phyloP scores from a whole-genome alignment of 805 yeast species.

The Tetrapisispora nanseiensis region DNA sequence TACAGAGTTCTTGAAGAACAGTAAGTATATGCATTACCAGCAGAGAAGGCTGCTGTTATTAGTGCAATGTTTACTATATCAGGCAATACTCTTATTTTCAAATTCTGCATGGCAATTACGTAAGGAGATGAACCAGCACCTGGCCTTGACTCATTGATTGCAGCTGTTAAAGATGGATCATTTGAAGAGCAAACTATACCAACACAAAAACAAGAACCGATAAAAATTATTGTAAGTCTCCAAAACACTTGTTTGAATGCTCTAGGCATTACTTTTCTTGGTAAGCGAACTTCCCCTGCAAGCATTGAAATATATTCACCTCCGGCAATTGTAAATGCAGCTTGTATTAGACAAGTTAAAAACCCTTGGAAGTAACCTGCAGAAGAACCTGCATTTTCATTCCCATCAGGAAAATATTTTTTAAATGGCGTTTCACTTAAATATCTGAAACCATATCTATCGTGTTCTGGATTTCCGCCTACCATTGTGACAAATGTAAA shows the following conservation, averaged over 20 bases:
- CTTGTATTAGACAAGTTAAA: slow-evolving; percentile 55
- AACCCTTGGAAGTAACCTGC: slow-evolving; percentile 65
- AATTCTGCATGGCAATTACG: slow-evolving; percentile 69
- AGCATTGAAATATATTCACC: slow-evolving; percentile 81
- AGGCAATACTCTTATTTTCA: slow-evolving; percentile 59
- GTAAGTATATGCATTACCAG: slow-evolving; percentile 74
- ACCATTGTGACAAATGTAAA: slow-evolving; percentile 77
- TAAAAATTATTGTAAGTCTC: slow-evolving; percentile 56
- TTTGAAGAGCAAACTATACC: slow-evolving; percentile 68
- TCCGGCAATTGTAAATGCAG: slow-evolving; percentile 74
- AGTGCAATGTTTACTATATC: slow-evolving; percentile 71
- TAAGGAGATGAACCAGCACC: slow-evolving; percentile 79
- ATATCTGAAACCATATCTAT: slow-evolving; percentile 49
- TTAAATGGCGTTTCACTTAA: slow-evolving; percentile 51
- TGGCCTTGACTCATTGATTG: slow-evolving; percentile 51
- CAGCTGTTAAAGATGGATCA: slow-evolving; percentile 49
- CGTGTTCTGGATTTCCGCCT: slow-evolving; percentile 74
- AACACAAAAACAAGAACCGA: slow-evolving; percentile 67
- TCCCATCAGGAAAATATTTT: slow-evolving; percentile 43
- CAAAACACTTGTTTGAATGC: slow-evolving; percentile 70
- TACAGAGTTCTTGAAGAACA: slow-evolving; percentile 61
- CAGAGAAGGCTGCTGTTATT: slow-evolving; percentile 66
- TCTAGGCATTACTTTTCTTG: slow-evolving; percentile 61
- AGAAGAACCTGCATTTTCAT: slow-evolving; percentile 7
- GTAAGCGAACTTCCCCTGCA: slow-evolving; percentile 71